Percentiles rank a stretch among this genome's conserved stretches.
Conservation (phyloP, 495 filamentous ascomycete species). For the Choiromyces venosus region DNA sequence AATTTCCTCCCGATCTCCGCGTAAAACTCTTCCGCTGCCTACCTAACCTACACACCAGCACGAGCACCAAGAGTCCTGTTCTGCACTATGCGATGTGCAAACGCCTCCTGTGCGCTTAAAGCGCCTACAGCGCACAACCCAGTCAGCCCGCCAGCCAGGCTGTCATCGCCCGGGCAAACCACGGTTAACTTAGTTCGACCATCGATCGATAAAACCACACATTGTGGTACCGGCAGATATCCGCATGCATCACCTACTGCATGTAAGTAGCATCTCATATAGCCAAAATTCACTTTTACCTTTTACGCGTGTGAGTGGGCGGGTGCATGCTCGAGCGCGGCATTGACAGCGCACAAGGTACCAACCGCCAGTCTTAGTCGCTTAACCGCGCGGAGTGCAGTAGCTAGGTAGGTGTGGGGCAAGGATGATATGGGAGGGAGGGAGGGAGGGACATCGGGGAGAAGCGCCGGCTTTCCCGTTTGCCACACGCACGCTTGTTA, state of each 20-base stretch:
- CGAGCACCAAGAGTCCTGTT: background rate
- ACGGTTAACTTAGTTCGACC: too few species aligned
- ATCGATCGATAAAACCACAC: background rate
- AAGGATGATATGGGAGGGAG: too few species aligned
- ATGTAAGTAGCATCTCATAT: too few species aligned
- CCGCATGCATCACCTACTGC: background rate
- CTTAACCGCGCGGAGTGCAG: background rate
- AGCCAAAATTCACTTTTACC: too few species aligned
- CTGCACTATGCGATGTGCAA: too few species aligned
- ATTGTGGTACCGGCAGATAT: background rate
- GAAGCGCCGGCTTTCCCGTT: background rate
- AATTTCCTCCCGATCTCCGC: background rate
- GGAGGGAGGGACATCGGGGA: too few species aligned
- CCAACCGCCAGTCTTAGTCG: background rate
- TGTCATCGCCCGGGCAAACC: too few species aligned
- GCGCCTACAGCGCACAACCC: background rate
- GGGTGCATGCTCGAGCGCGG: too few species aligned
- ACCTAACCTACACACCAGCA: background rate
- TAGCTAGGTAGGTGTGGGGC: too few species aligned
- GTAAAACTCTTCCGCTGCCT: background rate
- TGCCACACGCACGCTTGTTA: background rate
- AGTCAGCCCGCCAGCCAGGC: too few species aligned
- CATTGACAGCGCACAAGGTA: background rate
- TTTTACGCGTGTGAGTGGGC: too few species aligned
- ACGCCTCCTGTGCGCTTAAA: background rate